Evolutionary conservation across 768 basidiomycete genomes (phyloP), one percentile per base, ranked within the genome.

Genomic region (Bullera alba): DNA sequence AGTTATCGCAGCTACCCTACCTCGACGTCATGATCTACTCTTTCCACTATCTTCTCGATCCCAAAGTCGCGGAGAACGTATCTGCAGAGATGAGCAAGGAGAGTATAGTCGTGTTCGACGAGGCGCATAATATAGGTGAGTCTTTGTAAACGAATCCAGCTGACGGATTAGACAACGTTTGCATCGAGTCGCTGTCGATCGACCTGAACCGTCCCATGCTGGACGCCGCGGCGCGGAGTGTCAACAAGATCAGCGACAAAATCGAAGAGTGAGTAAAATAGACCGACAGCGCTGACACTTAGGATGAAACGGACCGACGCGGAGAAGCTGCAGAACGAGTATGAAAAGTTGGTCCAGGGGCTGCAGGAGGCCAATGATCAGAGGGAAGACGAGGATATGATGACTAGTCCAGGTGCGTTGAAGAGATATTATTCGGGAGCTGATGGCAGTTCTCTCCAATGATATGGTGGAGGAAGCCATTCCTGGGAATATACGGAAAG

Each of bases 51-150:
- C 78, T 99, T 26, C 80, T 99, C 26, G 95, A 99, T 75, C 95
- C 95, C 2, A 99, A 99, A 74, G 92, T 99, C 35, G 95, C 95
- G 0, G 95, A 97, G 61, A 92, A 97, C 75, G 95, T 99, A 14
- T 97, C 95, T 2, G 92, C 89, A 67, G 95, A 99, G 71, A 78
- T 99, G 75, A 87, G 86, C 6, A 97, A 96, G 65, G 95, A 99
- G 70, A 85, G 90, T 26, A 99, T 99, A 46, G 91, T 99, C 32
- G 95, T 99, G 1, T 99, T 99, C 65, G 95, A 99, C 65, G 95
- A 99, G 69, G 95, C 95, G 15, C 95, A 99, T 73, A 99, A 99
- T 70, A 99, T 99, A 45, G 92, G 92, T 91, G 49, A 47, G 43
- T 46, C 32, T n/a, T 37, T 22, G 29, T 26, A 17, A 19, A 14